Evolutionary conservation across 2,329 filamentous ascomycete species (phyloP), one percentile per base, ranked within the genome.

Genomic region (Chalaropsis ovoidea): DNA sequence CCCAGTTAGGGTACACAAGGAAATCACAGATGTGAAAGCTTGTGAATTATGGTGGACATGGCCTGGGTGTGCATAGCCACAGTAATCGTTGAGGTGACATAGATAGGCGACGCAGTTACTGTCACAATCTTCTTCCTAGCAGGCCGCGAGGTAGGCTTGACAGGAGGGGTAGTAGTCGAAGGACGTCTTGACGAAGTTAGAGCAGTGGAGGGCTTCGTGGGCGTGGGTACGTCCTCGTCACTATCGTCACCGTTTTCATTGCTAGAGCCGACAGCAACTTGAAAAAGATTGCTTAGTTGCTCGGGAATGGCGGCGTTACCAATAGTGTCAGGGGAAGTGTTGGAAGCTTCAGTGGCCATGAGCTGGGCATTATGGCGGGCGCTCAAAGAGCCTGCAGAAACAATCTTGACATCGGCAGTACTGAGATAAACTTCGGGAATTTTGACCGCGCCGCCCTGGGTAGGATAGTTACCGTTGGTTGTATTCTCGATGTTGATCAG

Each of bases 201-300:
- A 3, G 49, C 8, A 27, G 65, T 66, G 13, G 56, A 66, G 27
- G 63, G 66, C 1, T 65, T 65, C 15, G 69, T 69, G 17, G 67
- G 63, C 27, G 69, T 68, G 6, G 68, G 27, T 8, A 65, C 66
- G 69, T 61, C 35, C 52, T 62, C 19, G 64, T 58, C 17, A 10
- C 17, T n/a, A 39, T 58, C 54, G 15, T 8, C 24, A 2, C 8
- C 54, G 15, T 56, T 56, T 15, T 35, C 15, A 10, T 19, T 17
- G 27, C 49, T 58, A 24, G 22, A 31, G 15, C 8, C 15, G 5
- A 42, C 73, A 42, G 73, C 69, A 65, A 82, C 78, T 63, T 78
- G 73, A 69, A 77, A 82, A 70, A 76, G 75, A 68, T 73, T 76
- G 42, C 69, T 67, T 71, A 82, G 77, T 73, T 82, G 79, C 3